A percentile compares a stretch with the other conserved stretches of the same genome.
Conservation (phyloP, 1,284 basidiomycete genomes). For the Ganoderma multipileum region DNA sequence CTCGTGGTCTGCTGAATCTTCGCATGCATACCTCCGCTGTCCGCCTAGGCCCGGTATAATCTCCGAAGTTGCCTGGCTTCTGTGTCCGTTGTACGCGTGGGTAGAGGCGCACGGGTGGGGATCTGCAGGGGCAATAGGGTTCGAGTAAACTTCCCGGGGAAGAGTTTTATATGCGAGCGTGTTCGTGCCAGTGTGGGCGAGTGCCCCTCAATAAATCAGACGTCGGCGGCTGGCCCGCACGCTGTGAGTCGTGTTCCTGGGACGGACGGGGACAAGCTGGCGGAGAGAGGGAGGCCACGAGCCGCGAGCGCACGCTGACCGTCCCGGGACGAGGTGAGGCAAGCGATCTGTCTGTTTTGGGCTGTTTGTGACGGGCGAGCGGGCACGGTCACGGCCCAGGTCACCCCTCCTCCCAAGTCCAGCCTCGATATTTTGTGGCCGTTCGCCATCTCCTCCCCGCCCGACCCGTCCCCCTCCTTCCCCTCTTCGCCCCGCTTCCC, state of each 20-base stretch:
- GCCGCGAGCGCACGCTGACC: neutral
- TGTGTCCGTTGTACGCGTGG: constrained; percentile 13
- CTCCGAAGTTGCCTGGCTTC: constrained; percentile 23
- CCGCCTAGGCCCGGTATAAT: constrained; percentile 19
- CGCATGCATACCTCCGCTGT: neutral
- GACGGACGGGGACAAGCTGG: neutral
- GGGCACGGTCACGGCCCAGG: constrained; percentile 24
- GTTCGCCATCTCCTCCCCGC: constrained; percentile 22
- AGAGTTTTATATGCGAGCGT: constrained; percentile 17
- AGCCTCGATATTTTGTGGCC: constrained; percentile 12
- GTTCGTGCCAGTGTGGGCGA: constrained; percentile 9
- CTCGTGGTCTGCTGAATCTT: constrained; percentile 13
- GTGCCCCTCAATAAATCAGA: constrained; percentile 21
- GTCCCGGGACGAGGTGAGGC: constrained; percentile 3
- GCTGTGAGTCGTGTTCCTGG: constrained; percentile 9
- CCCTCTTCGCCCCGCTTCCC: constrained; percentile 3
- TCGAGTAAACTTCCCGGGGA: constrained; percentile 10
- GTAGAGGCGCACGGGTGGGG: constrained; percentile 14
- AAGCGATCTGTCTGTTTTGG: constrained; percentile 18
- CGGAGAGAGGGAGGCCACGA: constrained; percentile 15
- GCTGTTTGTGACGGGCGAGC: constrained; percentile 25
- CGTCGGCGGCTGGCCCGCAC: constrained; percentile 8
- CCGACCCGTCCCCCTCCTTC: constrained; percentile 16
- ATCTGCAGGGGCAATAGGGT: constrained; percentile 23
- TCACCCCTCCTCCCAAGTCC: constrained; percentile 15